These are phyloP conservation scores for Funneliformis mosseae DNA, from an alignment of 192 early-diverging fungal species.

Conservation along the genomic window DNA sequence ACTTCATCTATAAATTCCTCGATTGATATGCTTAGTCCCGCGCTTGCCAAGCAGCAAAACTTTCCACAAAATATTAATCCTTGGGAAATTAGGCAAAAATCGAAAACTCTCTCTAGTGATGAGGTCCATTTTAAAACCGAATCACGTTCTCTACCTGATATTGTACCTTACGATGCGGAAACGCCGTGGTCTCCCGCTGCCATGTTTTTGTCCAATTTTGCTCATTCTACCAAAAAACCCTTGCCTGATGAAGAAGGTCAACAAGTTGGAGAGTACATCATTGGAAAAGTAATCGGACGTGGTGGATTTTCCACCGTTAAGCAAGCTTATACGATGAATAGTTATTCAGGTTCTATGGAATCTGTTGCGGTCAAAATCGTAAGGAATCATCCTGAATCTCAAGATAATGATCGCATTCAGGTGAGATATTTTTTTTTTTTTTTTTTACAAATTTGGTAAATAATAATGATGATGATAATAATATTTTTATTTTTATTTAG, in stretches of 20 bases:
- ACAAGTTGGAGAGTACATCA: conserved; percentile 69
- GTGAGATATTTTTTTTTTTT: conserved; percentile 1
- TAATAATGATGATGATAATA: not conserved
- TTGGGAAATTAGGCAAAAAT: not conserved
- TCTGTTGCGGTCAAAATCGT: conserved; percentile 75
- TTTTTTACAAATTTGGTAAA: not conserved
- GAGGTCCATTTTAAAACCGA: not conserved
- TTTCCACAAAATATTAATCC: not conserved
- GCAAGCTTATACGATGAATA: conserved; percentile 59
- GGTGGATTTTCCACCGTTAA: conserved; percentile 80
- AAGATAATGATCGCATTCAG: conserved; percentile 48
- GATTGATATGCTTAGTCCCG: not conserved
- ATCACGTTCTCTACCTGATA: not conserved
- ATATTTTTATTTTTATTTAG: conserved; percentile 5
- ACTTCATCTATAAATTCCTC: conserved; percentile 29
- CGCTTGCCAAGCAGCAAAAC: not conserved
- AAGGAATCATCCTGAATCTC: conserved; percentile 46
- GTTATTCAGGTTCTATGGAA: conserved; percentile 38
- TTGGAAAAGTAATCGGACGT: conserved; percentile 69
- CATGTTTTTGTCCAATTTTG: conserved; percentile 33
- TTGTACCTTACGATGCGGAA: not conserved
- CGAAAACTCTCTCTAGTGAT: not conserved
- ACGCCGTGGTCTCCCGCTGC: conserved; percentile 42
- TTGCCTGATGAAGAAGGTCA: conserved; percentile 65
- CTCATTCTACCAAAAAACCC: not conserved